phyloP scores from a whole-genome alignment of 2,329 filamentous ascomycete genomes.

The Pseudocercospora eumusae region DNA sequence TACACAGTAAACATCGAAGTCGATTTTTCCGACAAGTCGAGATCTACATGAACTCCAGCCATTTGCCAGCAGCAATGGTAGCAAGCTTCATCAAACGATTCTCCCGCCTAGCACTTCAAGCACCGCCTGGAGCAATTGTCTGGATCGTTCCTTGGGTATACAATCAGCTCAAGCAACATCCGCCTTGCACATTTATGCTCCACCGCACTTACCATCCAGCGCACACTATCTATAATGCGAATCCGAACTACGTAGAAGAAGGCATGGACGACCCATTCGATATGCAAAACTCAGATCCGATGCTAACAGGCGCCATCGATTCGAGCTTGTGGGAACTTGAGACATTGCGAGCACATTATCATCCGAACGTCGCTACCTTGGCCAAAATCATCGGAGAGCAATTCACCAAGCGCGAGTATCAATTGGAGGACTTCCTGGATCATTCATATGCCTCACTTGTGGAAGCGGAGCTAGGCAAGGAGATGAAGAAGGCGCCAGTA shows the following conservation, averaged over 20 bases:
- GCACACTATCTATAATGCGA: conserved; percentile 34
- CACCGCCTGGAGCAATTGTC: conserved; percentile 86
- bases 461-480: conserved; percentile 78
- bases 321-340: conserved; percentile 95
- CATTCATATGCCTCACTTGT: conserved; percentile 88
- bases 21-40: conserved; percentile 91
- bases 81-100: conserved; percentile 97
- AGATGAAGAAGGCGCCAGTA: conserved; percentile 81
- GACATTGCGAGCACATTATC: conserved; percentile 87
- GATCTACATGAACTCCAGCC: conserved; percentile 85
- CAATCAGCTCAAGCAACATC: conserved; percentile 88
- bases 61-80: conserved; percentile 85
- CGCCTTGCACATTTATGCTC: conserved; percentile 92
- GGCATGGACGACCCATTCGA: conserved; percentile 76
- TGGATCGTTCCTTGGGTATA: conserved; percentile 90
- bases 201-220: conserved; percentile 62
- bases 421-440: conserved; percentile 95
- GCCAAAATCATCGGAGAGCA: conserved; percentile 93
- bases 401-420: conserved; percentile 94
- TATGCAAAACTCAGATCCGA: conserved; percentile 74
- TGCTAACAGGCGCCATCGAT: conserved; percentile 82
- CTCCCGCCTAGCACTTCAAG: conserved; percentile 78
- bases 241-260: conserved; percentile 50
- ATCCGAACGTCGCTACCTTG: conserved; percentile 93
- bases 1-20: conserved; percentile 93